These are phyloP conservation scores for Endoconidiophora polonica DNA, from an alignment of 2,329 filamentous ascomycete species.

Conservation along the genomic window DNA sequence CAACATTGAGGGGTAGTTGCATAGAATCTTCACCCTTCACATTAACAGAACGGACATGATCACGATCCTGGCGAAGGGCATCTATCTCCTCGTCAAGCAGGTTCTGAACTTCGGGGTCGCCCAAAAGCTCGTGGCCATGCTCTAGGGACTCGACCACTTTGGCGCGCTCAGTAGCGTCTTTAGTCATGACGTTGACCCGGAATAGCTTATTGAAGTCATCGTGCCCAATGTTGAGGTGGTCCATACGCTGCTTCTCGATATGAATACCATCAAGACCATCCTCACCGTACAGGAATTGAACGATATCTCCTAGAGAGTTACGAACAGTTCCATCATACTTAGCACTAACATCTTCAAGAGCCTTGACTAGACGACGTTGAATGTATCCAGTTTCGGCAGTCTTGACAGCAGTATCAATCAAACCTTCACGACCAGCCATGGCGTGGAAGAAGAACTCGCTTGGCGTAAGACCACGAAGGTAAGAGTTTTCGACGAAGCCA, in stretches of 20 bases:
- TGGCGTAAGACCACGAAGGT: slow-evolving; percentile 85
- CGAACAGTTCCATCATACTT: slow-evolving; percentile 96
- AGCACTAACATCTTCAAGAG: slow-evolving; percentile 90
- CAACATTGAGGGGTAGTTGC: slow-evolving; percentile 83
- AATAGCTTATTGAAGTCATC: slow-evolving; percentile 65
- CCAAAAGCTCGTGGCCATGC: slow-evolving; percentile 69
- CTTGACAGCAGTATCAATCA: slow-evolving; percentile 98
- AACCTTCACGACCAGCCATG: slow-evolving; percentile 99
- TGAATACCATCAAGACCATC: slow-evolving; percentile 86
- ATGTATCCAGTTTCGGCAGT: slow-evolving; percentile 99
- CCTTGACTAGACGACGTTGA: slow-evolving; percentile 94
- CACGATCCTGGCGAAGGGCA: slow-evolving; percentile 55
- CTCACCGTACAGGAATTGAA: slow-evolving; percentile 95
- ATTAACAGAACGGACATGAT: slow-evolving; percentile 54
- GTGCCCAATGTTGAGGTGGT: slow-evolving; percentile 68
- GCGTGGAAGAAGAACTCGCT: slow-evolving; percentile 99
- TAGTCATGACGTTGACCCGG: slow-evolving; percentile 72
- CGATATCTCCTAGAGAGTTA: slow-evolving; percentile 89
- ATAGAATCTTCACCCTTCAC: slow-evolving; percentile 65
- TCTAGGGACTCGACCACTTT: slow-evolving; percentile 43
- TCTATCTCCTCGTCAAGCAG: slow-evolving; percentile 84
- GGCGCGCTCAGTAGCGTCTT: slow-evolving; percentile 31
- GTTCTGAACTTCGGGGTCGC: slow-evolving; percentile 73
- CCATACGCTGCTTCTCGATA: slow-evolving; percentile 85
- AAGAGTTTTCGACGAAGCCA: slow-evolving; percentile 97